phyloP scores from a whole-genome alignment of 176 grass and related monocot species.

The Carex scoparia region DNA sequence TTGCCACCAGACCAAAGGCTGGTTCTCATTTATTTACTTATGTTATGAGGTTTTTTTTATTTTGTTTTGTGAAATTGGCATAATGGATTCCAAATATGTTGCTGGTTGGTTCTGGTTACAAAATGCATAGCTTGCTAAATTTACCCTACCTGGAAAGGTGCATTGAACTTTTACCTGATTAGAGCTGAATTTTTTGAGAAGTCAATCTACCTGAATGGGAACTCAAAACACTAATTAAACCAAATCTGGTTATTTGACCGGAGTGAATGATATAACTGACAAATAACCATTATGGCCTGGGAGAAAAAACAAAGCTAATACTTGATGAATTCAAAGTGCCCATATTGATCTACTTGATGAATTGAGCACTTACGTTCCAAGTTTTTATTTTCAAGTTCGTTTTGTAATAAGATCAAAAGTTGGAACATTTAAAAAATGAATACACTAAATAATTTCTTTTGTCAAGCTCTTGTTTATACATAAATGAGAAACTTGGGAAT shows the following conservation, averaged over 20 bases:
- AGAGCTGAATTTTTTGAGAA: background rate
- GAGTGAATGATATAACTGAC: background rate
- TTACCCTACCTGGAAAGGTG: background rate
- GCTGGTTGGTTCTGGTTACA: background rate
- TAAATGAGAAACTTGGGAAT: background rate
- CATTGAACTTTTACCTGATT: background rate
- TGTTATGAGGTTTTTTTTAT: no score
- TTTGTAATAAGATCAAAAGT: background rate
- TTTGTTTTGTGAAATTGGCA: background rate
- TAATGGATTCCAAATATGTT: background rate
- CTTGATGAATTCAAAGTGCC: background rate
- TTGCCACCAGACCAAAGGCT: no score
- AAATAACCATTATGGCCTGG: background rate
- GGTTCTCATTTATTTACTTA: no score
- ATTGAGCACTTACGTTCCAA: background rate
- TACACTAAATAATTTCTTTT: background rate
- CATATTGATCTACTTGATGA: conserved; percentile 6
- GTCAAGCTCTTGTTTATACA: background rate
- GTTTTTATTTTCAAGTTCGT: background rate
- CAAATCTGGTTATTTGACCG: background rate
- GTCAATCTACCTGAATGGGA: background rate
- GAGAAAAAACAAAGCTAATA: background rate
- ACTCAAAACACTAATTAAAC: background rate
- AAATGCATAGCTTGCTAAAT: background rate
- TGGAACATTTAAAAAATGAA: background rate